phyloP scores from a whole-genome alignment of 2,329 filamentous ascomycete genomes.

The Epichloe sp. region DNA sequence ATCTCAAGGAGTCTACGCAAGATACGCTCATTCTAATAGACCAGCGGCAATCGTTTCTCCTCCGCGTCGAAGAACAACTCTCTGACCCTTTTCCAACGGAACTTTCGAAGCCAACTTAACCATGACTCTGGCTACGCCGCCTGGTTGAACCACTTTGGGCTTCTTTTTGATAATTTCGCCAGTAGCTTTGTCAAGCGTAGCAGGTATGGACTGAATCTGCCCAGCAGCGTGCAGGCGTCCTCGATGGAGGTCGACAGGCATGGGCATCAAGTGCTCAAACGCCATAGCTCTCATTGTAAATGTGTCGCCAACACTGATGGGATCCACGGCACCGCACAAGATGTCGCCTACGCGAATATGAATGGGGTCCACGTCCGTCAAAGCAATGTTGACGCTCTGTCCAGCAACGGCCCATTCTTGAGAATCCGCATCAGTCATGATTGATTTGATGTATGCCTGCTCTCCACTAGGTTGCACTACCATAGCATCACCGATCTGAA shows the following conservation, averaged over 20 bases:
- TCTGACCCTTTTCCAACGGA: conserved; percentile 66
- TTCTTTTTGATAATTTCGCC: conserved; percentile 70
- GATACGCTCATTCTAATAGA: conserved; percentile 51
- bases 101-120: conserved; percentile 62
- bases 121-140: conserved; percentile 60
- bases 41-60: conserved; percentile 84
- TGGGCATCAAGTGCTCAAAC: conserved; percentile 80
- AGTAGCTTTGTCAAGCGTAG: conserved; percentile 64
- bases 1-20: not conserved
- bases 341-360: conserved; percentile 79
- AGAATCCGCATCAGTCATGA: conserved; percentile 61
- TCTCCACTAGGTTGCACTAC: conserved; percentile 72
- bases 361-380: conserved; percentile 71
- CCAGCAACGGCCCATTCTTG: conserved; percentile 87
- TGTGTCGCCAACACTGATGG: conserved; percentile 56
- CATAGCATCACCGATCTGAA: conserved; percentile 75
- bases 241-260: conserved; percentile 77
- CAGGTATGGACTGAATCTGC: conserved; percentile 57
- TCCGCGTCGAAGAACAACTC: conserved; percentile 67
- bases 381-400: conserved; percentile 73
- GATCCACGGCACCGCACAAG: conserved; percentile 55
- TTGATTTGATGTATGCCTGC: conserved; percentile 64
- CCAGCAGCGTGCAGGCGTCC: conserved; percentile 72
- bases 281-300: conserved; percentile 79
- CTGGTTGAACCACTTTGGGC: conserved; percentile 72